These are phyloP conservation scores for Canna indica DNA, from an alignment of 176 grass and related monocot genomes.

Conservation along the genomic window DNA sequence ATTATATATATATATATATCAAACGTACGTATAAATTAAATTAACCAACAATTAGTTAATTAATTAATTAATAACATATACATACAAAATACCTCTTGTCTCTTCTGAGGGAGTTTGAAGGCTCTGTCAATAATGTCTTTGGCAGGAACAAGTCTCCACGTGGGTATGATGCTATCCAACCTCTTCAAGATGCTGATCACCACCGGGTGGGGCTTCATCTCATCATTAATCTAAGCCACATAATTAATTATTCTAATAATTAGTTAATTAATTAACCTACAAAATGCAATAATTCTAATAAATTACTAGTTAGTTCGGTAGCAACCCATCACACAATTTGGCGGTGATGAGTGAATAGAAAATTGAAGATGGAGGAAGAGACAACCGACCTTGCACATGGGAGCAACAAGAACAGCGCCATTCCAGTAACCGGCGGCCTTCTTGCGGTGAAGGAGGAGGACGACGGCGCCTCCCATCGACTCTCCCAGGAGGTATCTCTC, in stretches of 20 bases:
- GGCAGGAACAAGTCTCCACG: constrained; percentile 56
- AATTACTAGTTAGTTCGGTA: too few species aligned
- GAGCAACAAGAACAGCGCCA: constrained; percentile 54
- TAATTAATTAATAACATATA: not conserved
- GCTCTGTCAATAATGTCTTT: constrained; percentile 51
- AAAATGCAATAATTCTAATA: too few species aligned
- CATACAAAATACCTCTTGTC: constrained; percentile 37
- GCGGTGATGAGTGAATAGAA: too few species aligned
- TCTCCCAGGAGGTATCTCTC: constrained; percentile 50
- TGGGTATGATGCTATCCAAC: constrained; percentile 37
- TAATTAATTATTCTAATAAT: not conserved
- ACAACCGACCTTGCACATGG: constrained; percentile 65
- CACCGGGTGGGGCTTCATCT: constrained; percentile 49
- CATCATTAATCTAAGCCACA: constrained; percentile 51
- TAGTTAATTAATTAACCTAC: constrained; percentile 6
- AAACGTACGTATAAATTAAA: not conserved
- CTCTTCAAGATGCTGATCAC: constrained; percentile 34
- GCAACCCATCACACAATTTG: too few species aligned
- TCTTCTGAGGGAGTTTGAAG: constrained; percentile 39
- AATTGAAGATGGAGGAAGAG: not conserved
- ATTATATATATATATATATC: not conserved
- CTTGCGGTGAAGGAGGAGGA: constrained; percentile 58
- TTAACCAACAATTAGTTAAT: not conserved
- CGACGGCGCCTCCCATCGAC: constrained; percentile 72
- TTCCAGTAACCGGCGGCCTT: constrained; percentile 51